Conservation (phyloP, 768 basidiomycete genomes). For the Termitomyces sp. region DNA sequence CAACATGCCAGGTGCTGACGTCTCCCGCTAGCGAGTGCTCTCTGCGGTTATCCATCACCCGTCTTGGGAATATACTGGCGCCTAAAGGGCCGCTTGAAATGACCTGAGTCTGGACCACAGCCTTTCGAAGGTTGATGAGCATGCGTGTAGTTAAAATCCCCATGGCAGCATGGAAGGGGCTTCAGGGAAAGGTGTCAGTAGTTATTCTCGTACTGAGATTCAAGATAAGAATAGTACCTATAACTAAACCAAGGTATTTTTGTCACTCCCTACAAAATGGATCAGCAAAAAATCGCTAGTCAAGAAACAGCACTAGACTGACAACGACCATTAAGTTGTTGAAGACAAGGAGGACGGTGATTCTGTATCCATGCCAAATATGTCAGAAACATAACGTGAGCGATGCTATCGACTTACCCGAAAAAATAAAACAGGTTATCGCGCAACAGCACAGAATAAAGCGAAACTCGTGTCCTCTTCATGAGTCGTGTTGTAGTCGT, state of each 20-base stretch:
- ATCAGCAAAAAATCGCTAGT: not conserved
- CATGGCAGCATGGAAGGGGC: conserved; percentile 46
- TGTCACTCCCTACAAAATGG: conserved; percentile 30
- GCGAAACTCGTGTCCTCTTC: conserved; percentile 22
- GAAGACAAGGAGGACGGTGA: conserved; percentile 36
- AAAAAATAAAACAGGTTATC: conserved; percentile 46
- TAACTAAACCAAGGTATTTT: conserved; percentile 51
- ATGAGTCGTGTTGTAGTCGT: conserved; percentile 24
- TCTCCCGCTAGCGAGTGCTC: not conserved
- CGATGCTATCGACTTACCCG: conserved; percentile 23
- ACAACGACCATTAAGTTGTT: conserved; percentile 47
- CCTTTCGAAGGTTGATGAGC: conserved; percentile 43
- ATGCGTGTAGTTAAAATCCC: conserved; percentile 45
- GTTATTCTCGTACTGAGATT: not conserved
- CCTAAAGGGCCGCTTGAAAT: not conserved
- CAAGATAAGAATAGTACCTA: conserved; percentile 25
- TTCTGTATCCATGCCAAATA: conserved; percentile 21
- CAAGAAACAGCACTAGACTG: not conserved
- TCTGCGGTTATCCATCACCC: not conserved
- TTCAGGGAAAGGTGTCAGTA: conserved; percentile 9
- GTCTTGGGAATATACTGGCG: not conserved
- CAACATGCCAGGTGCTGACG: conserved; percentile 1
- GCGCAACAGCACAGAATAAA: conserved; percentile 35
- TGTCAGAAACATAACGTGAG: not conserved
- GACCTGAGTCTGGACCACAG: conserved; percentile 15